Conservation (phyloP, 2,329 filamentous ascomycete genomes). For the Cercospora nicotianae region DNA sequence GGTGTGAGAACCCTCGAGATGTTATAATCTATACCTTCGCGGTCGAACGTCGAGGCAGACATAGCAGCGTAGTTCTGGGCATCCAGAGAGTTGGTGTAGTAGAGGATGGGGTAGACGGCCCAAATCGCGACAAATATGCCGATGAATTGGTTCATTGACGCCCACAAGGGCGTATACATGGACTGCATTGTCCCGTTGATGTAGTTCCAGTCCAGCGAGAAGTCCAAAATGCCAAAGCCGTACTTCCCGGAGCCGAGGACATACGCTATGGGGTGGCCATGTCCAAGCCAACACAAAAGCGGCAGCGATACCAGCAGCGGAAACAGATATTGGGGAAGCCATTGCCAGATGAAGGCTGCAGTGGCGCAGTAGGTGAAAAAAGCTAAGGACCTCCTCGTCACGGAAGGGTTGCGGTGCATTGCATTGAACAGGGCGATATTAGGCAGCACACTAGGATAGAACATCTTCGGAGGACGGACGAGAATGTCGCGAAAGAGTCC, state of each 20-base stretch:
- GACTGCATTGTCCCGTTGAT: conserved; percentile 14
- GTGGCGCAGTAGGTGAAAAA: conserved; percentile 17
- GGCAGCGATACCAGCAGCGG: conserved; percentile 33
- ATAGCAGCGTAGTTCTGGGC: conserved; percentile 61
- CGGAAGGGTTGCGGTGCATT: conserved; percentile 21
- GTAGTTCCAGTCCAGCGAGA: conserved; percentile 36
- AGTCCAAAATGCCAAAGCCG: conserved; percentile 38
- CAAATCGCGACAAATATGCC: conserved; percentile 42
- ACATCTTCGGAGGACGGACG: conserved; percentile 82
- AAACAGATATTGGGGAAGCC: conserved; percentile 38
- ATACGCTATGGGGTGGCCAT: conserved; percentile 38
- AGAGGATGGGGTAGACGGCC: conserved; percentile 64
- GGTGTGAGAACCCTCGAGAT: conserved; percentile 75
- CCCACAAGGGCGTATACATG: conserved; percentile 23
- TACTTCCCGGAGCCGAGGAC: conserved; percentile 36
- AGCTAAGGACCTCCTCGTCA: conserved; percentile 17
- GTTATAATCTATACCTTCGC: conserved; percentile 76
- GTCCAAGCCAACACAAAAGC: conserved; percentile 37
- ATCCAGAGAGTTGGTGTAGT: conserved; percentile 81
- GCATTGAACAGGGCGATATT: conserved; percentile 23
- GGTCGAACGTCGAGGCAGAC: conserved; percentile 73
- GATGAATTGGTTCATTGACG: conserved; percentile 59
- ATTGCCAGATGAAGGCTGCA: conserved; percentile 37
- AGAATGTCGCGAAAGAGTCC: conserved; percentile 77
- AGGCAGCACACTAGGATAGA: conserved; percentile 62